These are phyloP conservation scores for Paramecium sexaurelia DNA, from an alignment of 73 alveolate species.

Conservation along the genomic window DNA sequence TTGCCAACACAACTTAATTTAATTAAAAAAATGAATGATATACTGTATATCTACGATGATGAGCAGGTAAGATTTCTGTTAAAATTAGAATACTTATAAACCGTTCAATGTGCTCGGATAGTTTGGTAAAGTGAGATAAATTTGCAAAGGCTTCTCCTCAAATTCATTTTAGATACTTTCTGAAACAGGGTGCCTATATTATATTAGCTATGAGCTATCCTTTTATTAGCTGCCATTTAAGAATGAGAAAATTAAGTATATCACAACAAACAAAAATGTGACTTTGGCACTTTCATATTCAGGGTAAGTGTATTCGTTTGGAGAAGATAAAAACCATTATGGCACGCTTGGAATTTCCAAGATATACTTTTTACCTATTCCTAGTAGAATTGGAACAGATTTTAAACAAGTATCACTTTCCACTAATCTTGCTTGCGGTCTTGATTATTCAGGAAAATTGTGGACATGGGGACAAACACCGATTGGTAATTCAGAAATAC, in stretches of 20 bases:
- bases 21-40: not conserved
- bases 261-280: not conserved
- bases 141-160: conserved; percentile 14
- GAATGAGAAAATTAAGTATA: conserved; percentile 20
- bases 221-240: not conserved
- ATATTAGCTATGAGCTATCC: conserved; percentile 5
- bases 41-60: conserved; percentile 1
- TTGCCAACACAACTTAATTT: not conserved
- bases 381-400: not conserved
- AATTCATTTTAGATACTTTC: not conserved
- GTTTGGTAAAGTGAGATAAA: conserved; percentile 23
- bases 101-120: not conserved
- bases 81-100: not conserved
- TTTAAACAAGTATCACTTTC: not conserved
- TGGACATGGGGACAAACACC: conserved; percentile 19
- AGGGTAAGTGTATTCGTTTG: conserved; percentile 17
- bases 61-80: not conserved
- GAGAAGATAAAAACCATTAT: not conserved
- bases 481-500: not conserved
- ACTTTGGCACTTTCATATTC: conserved; percentile 5
- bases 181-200: conserved; percentile 30
- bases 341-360: not conserved
- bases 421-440: not conserved
- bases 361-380: not conserved
- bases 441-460: conserved; percentile 2